Base-by-base conservation (phyloP, 2,329 filamentous ascomycete species). In the Emericellopsis cladophorae region DNA sequence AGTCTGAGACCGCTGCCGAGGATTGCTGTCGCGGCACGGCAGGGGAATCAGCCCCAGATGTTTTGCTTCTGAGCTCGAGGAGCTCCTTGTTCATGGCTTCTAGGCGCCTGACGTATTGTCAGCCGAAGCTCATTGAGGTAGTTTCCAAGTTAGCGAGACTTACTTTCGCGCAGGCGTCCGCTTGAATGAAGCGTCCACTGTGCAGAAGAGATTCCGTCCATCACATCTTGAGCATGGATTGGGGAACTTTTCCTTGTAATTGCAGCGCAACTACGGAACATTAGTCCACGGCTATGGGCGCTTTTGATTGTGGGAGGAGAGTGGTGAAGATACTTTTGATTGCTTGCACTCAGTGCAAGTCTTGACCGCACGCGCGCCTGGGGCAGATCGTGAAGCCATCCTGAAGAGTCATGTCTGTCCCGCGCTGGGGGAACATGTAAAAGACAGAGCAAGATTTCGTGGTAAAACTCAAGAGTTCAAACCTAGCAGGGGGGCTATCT, bases 51-150 rank as follows among this genome's bases (percentile, higher is more conserved):
- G 15, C 46, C 43, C 36, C 36, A 9, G 22, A 16, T 36, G 16
- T 24, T 16, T 39, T 12, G n/a, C 46, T 52, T 24, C 54, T 49
- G 18, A 57, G 52, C 43, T 56, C 53, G 40, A 51, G 50, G n/a
- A 57, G 42, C 43, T 57, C 54, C 40, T 48, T 55, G 9, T 51
- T 55, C 53, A 57, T 54, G 8, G 53, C 54, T 40, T 56, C 53
- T 31, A 57, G 43, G n/a, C 54, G 49, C 31, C 54, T 57, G 39
- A 40, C 21, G 11, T 12, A n/a, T 12, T 36, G 34, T 22, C 15
- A 34, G 16, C 40, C 18, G 36, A 36, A 33, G 11, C 14, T 37
- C 23, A 11, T 18, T 32, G 12, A 10, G 9, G 23, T 22, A 22
- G 15, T 18, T 15, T 32, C 22, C 18, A 35, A 40, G 26, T 18